Evolutionary conservation across 2,329 filamentous ascomycete genomes (phyloP).

Genomic region (Colletotrichum siamense): DNA sequence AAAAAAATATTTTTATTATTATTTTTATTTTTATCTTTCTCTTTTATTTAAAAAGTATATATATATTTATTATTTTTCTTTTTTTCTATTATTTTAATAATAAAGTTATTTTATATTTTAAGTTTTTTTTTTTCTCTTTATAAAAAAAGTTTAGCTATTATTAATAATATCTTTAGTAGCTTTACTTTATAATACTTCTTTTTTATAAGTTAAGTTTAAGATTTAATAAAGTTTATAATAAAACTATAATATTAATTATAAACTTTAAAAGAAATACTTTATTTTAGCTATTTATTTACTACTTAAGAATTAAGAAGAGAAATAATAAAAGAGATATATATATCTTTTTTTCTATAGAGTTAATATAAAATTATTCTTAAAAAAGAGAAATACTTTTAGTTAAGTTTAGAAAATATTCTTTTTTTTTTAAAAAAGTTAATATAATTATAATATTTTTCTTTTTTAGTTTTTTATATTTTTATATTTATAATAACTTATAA

Average conservation of each 20-base stretch:
- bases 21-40: neutral
- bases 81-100: neutral
- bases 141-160: neutral
- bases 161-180: neutral
- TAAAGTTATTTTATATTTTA: no score
- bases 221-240: neutral
- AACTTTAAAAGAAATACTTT: neutral
- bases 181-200: neutral
- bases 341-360: neutral
- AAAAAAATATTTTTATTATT: neutral
- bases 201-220: neutral
- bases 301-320: neutral
- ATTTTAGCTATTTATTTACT: neutral
- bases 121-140: neutral
- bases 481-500: no score
- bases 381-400: neutral
- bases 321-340: neutral
- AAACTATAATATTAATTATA: neutral
- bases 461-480: no score
- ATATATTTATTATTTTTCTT: neutral
- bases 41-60: neutral
- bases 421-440: neutral
- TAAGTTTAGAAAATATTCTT: neutral
- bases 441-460: neutral
- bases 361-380: neutral